Percentiles rank a stretch among this genome's conserved stretches.
Conservation (phyloP, 306 rosid species). For the Dalbergia cochinchinensis region DNA sequence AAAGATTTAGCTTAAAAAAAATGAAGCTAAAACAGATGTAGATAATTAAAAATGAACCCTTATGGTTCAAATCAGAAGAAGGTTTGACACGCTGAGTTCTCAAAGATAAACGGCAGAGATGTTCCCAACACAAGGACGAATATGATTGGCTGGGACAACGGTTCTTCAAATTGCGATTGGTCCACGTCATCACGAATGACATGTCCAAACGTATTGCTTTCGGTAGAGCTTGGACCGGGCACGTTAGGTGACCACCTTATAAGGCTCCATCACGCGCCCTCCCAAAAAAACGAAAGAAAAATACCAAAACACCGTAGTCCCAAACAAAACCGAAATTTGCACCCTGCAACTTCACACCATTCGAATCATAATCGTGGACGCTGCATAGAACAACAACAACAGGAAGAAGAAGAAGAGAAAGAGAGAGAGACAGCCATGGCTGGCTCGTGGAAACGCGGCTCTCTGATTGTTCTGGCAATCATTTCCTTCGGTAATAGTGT, state of each 20-base stretch:
- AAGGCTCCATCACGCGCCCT: slow-evolving; percentile 45
- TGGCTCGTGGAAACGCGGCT: slow-evolving; percentile 71
- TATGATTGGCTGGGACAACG: slow-evolving; percentile 58
- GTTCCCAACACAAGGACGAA: slow-evolving; percentile 62
- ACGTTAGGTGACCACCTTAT: slow-evolving; percentile 38
- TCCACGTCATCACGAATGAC: slow-evolving; percentile 82
- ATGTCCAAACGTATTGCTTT: slow-evolving; percentile 52
- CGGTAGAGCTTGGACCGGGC: slow-evolving; percentile 33
- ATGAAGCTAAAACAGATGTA: too few species aligned
- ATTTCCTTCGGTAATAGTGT: slow-evolving; percentile 64
- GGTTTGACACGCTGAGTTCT: neutral
- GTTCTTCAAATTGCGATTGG: slow-evolving; percentile 60
- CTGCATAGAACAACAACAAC: neutral
- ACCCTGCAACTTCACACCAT: slow-evolving; percentile 14
- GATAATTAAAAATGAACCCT: too few species aligned
- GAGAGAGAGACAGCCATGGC: slow-evolving; percentile 57
- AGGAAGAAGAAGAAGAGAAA: neutral
- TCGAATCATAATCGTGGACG: neutral
- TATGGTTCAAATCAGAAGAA: neutral
- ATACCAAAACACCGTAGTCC: neutral
- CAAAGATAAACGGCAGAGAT: slow-evolving; percentile 54
- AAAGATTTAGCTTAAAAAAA: too few species aligned
- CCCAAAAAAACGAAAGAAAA: neutral
- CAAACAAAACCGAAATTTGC: neutral
- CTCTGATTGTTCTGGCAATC: slow-evolving; percentile 74